Evolutionary conservation across 2,329 filamentous ascomycete genomes (phyloP).

Genomic region (Xylariaceae sp.): DNA sequence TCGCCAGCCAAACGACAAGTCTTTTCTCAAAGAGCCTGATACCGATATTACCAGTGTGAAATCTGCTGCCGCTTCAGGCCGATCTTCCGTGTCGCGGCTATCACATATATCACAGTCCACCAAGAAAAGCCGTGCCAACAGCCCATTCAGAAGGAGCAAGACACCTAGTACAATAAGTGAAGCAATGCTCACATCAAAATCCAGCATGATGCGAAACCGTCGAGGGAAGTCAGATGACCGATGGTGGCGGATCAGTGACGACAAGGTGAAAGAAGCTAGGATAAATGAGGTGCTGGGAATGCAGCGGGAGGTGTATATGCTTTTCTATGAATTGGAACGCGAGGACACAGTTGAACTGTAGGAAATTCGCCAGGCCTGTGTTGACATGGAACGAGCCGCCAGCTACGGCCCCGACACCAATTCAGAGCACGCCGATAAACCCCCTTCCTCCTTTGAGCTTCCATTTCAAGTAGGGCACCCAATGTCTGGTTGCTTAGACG

Average conservation of each 20-base stretch:
- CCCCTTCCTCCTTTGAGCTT: slow-evolving; percentile 4
- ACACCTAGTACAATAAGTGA: slow-evolving; percentile 21
- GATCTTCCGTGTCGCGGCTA: slow-evolving; percentile 47
- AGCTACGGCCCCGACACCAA: slow-evolving; percentile 12
- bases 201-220: slow-evolving; percentile 19
- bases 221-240: slow-evolving; percentile 62
- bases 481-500: slow-evolving; percentile 9
- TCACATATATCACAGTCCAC: slow-evolving; percentile 42
- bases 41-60: slow-evolving; percentile 48
- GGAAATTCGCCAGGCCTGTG: slow-evolving; percentile 17
- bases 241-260: slow-evolving; percentile 98
- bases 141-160: slow-evolving; percentile 23
- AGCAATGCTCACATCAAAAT: slow-evolving; percentile 13
- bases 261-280: slow-evolving; percentile 92
- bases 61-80: slow-evolving; percentile 52
- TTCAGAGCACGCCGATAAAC: slow-evolving; percentile 5
- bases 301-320: slow-evolving; percentile 91
- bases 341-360: slow-evolving; percentile 27
- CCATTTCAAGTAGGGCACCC: slow-evolving; percentile 4
- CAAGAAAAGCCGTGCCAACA: slow-evolving; percentile 29
- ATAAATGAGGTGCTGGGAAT: slow-evolving; percentile 85
- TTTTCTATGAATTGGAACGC: slow-evolving; percentile 88
- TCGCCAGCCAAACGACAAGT: slow-evolving; percentile 22
- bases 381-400: slow-evolving; percentile 11
- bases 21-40: slow-evolving; percentile 36